Base-by-base conservation (phyloP, 441 rosid genomes). In the Corymbia citriodora region DNA sequence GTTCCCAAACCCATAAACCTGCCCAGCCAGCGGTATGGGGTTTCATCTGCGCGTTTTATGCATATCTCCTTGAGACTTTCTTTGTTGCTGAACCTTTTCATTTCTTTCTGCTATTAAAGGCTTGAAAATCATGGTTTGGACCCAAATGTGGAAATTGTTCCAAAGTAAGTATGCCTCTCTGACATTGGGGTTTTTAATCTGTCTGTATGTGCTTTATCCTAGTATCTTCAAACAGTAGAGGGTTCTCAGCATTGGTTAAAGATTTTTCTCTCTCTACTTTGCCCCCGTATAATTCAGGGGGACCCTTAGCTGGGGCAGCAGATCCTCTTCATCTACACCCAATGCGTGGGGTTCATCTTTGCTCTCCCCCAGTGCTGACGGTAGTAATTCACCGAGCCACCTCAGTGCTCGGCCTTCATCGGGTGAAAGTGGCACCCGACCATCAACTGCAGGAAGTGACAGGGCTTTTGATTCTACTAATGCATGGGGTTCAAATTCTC, bases 1-100 rank as follows among this genome's bases (percentile, higher is more conserved):
- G 99, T 98, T 93, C 99, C 99, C 12, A 98, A 97, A 93, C 99
- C 99, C 50, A 97, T 98, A 90, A 98, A 98, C 92, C 93, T 98
- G 92, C 99, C 99, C 45, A 98, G 99, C 93, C 99, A 97, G 93
- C 96, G 98, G 99, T 97, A 95, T 90, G 87, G 90, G 83, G 88
- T 90, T 92, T 83, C 68, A 57, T 55, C 23, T 5, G 45, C 12
- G 8, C 12, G 18, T 90, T 40, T 45, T 89, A 31, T 89, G 70
- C 36, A 81, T 79, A 90, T 45, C 86, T 63, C 31, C 88, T 25
- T 88, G 55, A 55, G 49, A 63, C 91, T 52, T 52, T 89, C 91
- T 88, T 23, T 91, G 89, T 50, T 29, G 50, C 88, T 31, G 40
- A 63, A 54, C 70, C 57, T 50, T 36, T 87, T n/a, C 65, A 33